Evolutionary conservation across 2,329 filamentous ascomycete species (phyloP).

Genomic region (Diaporthe sp.): DNA sequence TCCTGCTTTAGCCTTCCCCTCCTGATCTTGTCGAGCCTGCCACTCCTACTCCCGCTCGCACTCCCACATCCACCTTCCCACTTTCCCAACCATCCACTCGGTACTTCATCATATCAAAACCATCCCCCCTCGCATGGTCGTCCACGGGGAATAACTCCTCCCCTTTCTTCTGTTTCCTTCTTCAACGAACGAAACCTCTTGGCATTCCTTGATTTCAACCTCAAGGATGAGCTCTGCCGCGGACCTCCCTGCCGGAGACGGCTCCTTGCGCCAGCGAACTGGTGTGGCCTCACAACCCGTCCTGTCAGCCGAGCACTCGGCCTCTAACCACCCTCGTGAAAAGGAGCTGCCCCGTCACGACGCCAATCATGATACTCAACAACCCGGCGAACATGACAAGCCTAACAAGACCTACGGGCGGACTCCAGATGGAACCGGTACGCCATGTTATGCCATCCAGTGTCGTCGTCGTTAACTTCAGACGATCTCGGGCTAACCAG

Average conservation of each 20-base stretch:
- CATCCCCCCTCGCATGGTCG: slow-evolving; percentile 9
- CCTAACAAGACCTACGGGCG: slow-evolving; percentile 87
- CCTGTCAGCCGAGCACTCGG: slow-evolving; percentile 31
- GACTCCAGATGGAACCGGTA: slow-evolving; percentile 91
- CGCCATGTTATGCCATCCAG: slow-evolving; percentile 16
- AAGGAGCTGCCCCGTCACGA: slow-evolving; percentile 31
- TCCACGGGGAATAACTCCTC: slow-evolving; percentile 14
- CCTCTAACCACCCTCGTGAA: slow-evolving; percentile 26
- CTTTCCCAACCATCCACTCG: background rate
- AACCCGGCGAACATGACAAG: slow-evolving; percentile 45
- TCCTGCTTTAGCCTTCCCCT: slow-evolving; percentile 29
- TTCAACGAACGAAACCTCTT: slow-evolving; percentile 32
- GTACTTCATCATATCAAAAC: slow-evolving; percentile 25
- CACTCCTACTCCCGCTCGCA: background rate
- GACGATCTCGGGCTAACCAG: background rate
- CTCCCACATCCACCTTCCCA: background rate
- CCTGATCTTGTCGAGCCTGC: slow-evolving; percentile 11
- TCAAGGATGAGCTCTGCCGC: slow-evolving; percentile 45
- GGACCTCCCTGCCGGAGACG: slow-evolving; percentile 46
- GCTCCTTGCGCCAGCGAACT: slow-evolving; percentile 44
- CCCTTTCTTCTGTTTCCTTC: slow-evolving; percentile 22
- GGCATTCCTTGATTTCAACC: slow-evolving; percentile 40
- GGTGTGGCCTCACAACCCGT: slow-evolving; percentile 14
- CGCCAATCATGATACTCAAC: slow-evolving; percentile 24
- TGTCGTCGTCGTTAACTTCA: background rate